A percentile compares a stretch with the other conserved stretches of the same genome.
phyloP scores from a whole-genome alignment of 495 filamentous ascomycete genomes.

The Cercophora scortea region DNA sequence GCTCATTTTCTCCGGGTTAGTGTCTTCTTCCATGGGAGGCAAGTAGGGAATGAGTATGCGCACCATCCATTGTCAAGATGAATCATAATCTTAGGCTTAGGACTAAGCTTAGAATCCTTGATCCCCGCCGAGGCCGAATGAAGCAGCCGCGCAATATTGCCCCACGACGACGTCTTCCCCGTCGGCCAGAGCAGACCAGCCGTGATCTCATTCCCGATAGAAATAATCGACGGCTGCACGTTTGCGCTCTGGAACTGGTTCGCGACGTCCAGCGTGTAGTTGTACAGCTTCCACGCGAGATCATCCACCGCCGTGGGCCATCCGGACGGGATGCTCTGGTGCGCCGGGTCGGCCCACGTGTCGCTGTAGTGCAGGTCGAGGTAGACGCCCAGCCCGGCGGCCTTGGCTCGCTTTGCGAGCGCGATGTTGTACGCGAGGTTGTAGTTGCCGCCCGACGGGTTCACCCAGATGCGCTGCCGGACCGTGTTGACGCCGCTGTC shows the following conservation, averaged over 20 bases:
- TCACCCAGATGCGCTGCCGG: slow-evolving; percentile 68
- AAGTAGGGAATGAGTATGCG: neutral
- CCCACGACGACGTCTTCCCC: slow-evolving; percentile 41
- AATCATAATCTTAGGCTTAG: slow-evolving; percentile 57
- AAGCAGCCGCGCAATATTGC: slow-evolving; percentile 53
- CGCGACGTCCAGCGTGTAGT: slow-evolving; percentile 54
- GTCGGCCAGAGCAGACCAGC: slow-evolving; percentile 57
- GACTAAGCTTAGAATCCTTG: slow-evolving; percentile 49
- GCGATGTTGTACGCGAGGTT: slow-evolving; percentile 62
- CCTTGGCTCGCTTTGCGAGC: slow-evolving; percentile 55
- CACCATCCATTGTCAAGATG: slow-evolving; percentile 62
- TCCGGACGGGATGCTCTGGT: slow-evolving; percentile 47
- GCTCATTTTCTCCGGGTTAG: neutral
- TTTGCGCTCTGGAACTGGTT: slow-evolving; percentile 50
- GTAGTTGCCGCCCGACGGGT: slow-evolving; percentile 56
- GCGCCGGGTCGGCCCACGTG: slow-evolving; percentile 46
- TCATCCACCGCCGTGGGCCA: slow-evolving; percentile 53
- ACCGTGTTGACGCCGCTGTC: slow-evolving; percentile 62
- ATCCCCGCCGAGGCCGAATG: slow-evolving; percentile 56
- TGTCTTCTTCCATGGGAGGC: neutral
- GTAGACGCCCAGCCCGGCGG: slow-evolving; percentile 56
- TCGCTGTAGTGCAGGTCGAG: slow-evolving; percentile 66
- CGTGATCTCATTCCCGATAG: slow-evolving; percentile 65
- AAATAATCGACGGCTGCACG: slow-evolving; percentile 53
- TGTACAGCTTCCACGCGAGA: slow-evolving; percentile 54